Evolutionary conservation across 805 yeast species (phyloP), one percentile per base, ranked within the genome.

Genomic region (Wickerhamomyces bovis): DNA sequence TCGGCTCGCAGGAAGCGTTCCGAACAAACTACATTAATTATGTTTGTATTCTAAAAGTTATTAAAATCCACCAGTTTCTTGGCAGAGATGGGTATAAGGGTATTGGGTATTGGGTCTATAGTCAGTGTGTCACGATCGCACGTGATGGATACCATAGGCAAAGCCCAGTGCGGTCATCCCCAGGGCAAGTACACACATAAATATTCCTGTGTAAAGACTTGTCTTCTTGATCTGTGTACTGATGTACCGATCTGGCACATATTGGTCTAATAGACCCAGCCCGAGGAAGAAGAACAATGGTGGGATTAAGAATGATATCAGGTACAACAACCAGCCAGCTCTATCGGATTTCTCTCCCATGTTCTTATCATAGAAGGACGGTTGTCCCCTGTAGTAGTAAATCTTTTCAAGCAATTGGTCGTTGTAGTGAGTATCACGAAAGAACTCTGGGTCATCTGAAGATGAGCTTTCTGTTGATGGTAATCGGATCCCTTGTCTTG

Each of bases 141-240:
- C 31, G 18, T 25, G 44, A 21, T 44, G 47, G 7, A 48, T 44
- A 6, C 51, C 51, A 33, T 44, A 48, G 2, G 72, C 77, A 41
- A 76, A 62, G 1, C 79, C 80, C 30, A 73, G 66, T 16, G 73
- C 73, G 26, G 74, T 62, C 53, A 74, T 67, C 0, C 72, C 78
- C 19, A 70, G 47, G 5, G 47, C 39, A 3, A 51, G n/a, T 15
- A 58, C 16, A 9, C 54, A 22, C 23, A 48, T 47, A 1, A 54
- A 8, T 2, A 41, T 18, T 2, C 64, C 64, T 5, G 57, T 54
- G 16, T 46, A 19, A 23, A 59, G 19, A 40, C 63, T 54, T 11
- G 56, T 11, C 22, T 47, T 48, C 44, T 52, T 57, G 23, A 49
- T 20, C 5, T 39, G 36, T 2, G 43, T 38, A 25, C 44, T 48